Conservation (phyloP, 2,329 filamentous ascomycete species). For the Periglandula ipomoeae region DNA sequence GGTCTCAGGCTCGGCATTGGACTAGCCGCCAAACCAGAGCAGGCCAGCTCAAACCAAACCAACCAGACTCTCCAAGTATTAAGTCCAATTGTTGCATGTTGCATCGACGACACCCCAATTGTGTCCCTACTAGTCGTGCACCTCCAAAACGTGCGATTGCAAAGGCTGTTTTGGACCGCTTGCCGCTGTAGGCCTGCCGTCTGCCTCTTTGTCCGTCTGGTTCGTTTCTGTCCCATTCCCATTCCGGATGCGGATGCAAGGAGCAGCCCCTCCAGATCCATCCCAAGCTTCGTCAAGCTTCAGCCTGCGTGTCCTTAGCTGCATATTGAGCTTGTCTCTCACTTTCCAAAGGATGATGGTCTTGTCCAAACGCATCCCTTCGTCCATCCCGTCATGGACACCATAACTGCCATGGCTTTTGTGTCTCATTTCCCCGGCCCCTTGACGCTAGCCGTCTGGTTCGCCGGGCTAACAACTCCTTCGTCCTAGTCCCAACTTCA, state of each 20-base stretch:
- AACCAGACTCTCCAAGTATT: too few relatives aligned
- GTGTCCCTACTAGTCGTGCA: too few relatives aligned
- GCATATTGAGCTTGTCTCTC: background rate
- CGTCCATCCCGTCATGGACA: too few relatives aligned
- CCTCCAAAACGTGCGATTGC: background rate
- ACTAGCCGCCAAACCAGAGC: too few relatives aligned
- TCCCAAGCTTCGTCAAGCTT: background rate
- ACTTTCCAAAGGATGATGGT: background rate
- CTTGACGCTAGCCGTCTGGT: background rate
- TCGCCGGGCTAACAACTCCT: background rate
- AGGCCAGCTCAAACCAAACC: too few relatives aligned
- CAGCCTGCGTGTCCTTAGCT: constrained; percentile 9
- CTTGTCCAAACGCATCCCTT: too few relatives aligned
- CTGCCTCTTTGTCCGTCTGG: background rate
- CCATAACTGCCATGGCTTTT: background rate
- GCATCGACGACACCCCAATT: background rate
- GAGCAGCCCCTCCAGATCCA: background rate
- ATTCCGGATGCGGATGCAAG: constrained; percentile 13
- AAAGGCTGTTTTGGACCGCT: background rate
- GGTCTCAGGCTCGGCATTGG: background rate
- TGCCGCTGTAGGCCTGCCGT: background rate
- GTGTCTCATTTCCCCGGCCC: background rate
- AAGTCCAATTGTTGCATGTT: background rate
- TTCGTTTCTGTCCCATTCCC: background rate
- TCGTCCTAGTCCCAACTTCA: background rate